Evolutionary conservation across 768 basidiomycete species (phyloP).

Genomic region (Macrolepiota dolichaula): DNA sequence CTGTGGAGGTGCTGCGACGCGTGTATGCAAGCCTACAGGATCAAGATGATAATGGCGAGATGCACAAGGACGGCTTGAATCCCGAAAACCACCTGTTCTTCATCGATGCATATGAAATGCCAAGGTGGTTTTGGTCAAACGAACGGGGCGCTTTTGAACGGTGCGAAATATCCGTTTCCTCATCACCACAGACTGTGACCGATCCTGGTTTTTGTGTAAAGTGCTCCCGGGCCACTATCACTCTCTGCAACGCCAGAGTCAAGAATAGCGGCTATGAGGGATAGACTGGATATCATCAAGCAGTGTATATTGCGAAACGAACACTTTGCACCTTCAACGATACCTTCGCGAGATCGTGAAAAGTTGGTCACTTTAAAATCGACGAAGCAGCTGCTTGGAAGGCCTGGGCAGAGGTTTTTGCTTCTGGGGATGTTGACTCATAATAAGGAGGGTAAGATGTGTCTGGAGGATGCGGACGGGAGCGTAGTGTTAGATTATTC

Average conservation of each 20-base stretch:
- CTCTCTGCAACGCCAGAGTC: conserved; percentile 85
- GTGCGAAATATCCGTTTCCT: conserved; percentile 37
- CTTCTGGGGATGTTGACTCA: conserved; percentile 91
- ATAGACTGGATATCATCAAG: conserved; percentile 86
- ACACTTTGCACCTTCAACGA: conserved; percentile 93
- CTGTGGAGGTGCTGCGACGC: conserved; percentile 58
- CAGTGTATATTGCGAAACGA: conserved; percentile 94
- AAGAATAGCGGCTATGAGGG: conserved; percentile 73
- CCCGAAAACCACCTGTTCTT: conserved; percentile 80
- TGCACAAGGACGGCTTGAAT: conserved; percentile 66
- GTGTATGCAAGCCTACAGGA: conserved; percentile 76
- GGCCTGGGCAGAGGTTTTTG: conserved; percentile 86
- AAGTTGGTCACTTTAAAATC: conserved; percentile 91
- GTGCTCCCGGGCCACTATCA: conserved; percentile 52
- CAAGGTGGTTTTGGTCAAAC: conserved; percentile 85
- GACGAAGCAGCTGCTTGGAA: conserved; percentile 92
- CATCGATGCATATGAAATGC: conserved; percentile 94
- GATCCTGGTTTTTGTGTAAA: conserved; percentile 20
- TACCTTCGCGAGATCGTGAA: conserved; percentile 85
- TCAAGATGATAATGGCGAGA: conserved; percentile 46
- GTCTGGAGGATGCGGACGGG: conserved; percentile 92
- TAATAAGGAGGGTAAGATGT: conserved; percentile 86
- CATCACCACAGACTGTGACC: background rate
- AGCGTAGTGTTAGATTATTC: conserved; percentile 85
- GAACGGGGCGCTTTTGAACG: conserved; percentile 87